Conservation (phyloP, 768 basidiomycete species). For the Trametes elegans region DNA sequence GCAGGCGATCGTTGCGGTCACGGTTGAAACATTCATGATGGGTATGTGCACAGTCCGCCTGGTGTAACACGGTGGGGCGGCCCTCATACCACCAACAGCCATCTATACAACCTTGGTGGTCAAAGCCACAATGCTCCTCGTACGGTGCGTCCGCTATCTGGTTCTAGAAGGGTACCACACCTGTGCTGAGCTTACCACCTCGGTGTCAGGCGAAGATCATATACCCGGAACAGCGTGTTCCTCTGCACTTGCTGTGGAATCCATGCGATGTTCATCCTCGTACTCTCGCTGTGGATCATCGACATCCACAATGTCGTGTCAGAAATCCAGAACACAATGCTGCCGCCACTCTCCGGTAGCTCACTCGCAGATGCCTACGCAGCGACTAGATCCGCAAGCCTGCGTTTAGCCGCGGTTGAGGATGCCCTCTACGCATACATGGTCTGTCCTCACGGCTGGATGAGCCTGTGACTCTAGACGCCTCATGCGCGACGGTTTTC, state of each 20-base stretch:
- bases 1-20: background rate
- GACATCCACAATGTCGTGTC: slow-evolving; percentile 22
- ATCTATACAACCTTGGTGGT: background rate
- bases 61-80: background rate
- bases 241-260: background rate
- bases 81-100: background rate
- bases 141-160: too few species aligned
- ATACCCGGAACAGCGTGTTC: background rate
- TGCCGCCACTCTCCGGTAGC: background rate
- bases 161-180: too few species aligned
- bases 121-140: too few species aligned
- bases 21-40: background rate
- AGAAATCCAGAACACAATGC: slow-evolving; percentile 11
- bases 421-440: slow-evolving; percentile 23
- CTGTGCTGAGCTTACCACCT: background rate
- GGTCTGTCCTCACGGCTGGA: slow-evolving; percentile 9
- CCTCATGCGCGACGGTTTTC: background rate
- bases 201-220: background rate
- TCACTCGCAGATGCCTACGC: slow-evolving; percentile 8
- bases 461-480: background rate
- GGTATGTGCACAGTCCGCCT: background rate
- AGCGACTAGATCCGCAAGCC: background rate
- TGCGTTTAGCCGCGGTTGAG: slow-evolving; percentile 12
- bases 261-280: slow-evolving; percentile 12
- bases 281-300: slow-evolving; percentile 19